Percentiles rank a stretch among this genome's conserved stretches.
phyloP scores from a whole-genome alignment of 768 basidiomycete species.

The Lactarius quietus region DNA sequence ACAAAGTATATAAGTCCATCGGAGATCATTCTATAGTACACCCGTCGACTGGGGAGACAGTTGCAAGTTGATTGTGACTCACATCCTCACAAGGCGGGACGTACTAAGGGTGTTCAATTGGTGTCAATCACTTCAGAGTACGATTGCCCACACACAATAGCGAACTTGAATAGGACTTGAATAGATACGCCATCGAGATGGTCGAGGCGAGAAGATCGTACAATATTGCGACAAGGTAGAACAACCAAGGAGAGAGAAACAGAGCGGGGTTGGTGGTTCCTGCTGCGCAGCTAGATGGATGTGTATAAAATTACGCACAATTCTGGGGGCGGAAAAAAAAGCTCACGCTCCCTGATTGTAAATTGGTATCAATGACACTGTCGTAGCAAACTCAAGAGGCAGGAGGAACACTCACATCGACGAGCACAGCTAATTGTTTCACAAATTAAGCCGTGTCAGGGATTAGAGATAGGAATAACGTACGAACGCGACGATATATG shows the following conservation, averaged over 20 bases:
- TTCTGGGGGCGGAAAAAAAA: background rate
- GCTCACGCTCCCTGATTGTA: slow-evolving; percentile 36
- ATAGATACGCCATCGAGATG: slow-evolving; percentile 51
- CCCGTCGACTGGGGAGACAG: background rate
- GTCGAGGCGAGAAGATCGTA: slow-evolving; percentile 53
- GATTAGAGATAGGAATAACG: slow-evolving; percentile 27
- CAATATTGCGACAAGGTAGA: slow-evolving; percentile 53
- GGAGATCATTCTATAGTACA: slow-evolving; percentile 52
- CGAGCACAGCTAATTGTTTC: slow-evolving; percentile 13
- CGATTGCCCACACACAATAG: slow-evolving; percentile 30
- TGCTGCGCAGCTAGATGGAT: slow-evolving; percentile 47
- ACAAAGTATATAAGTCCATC: slow-evolving; percentile 66
- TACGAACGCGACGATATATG: slow-evolving; percentile 47
- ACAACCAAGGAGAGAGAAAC: slow-evolving; percentile 47
- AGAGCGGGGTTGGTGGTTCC: slow-evolving; percentile 26
- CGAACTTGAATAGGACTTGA: slow-evolving; percentile 38
- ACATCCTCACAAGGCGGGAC: slow-evolving; percentile 30
- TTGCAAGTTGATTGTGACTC: slow-evolving; percentile 6
- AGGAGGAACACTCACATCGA: background rate
- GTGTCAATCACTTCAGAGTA: background rate
- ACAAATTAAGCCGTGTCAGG: slow-evolving; percentile 15
- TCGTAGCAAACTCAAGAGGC: background rate
- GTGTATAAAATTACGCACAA: background rate
- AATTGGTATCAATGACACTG: background rate
- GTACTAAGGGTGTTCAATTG: slow-evolving; percentile 20